Evolutionary conservation across 2,329 filamentous ascomycete species (phyloP).

Genomic region (Fusarium sp.): DNA sequence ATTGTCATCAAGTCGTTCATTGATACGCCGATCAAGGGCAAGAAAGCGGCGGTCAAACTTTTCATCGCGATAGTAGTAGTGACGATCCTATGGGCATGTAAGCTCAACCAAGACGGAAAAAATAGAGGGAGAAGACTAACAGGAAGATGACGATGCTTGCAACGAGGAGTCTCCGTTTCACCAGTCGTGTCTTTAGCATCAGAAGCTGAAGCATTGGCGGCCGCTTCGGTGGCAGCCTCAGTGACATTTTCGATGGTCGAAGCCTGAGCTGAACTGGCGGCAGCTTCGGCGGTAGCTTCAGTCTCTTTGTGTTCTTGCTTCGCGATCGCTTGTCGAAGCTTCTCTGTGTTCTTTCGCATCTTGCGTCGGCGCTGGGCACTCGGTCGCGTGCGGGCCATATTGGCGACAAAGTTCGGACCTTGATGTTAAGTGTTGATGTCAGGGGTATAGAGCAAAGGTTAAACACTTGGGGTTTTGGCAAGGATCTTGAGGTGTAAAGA

Average conservation of each 20-base stretch:
- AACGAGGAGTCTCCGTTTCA: background rate
- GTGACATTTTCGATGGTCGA: background rate
- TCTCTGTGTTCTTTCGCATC: background rate
- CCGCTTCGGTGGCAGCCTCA: background rate
- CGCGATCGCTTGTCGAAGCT: background rate
- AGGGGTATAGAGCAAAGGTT: background rate
- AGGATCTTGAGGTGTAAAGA: too few relatives aligned
- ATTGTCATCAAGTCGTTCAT: background rate
- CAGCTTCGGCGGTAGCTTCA: background rate
- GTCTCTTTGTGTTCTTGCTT: background rate
- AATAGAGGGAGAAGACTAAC: background rate
- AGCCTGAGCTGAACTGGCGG: background rate
- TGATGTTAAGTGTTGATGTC: background rate
- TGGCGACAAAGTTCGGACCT: background rate
- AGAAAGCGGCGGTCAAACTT: background rate
- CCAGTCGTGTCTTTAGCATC: background rate
- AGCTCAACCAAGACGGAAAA: background rate
- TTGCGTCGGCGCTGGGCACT: background rate
- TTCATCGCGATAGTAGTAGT: background rate
- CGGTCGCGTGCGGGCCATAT: background rate
- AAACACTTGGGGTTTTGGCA: background rate
- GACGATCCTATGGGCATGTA: background rate
- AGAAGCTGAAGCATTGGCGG: background rate
- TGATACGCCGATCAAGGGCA: background rate
- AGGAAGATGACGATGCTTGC: conserved; percentile 9